A percentile compares a stretch with the other conserved stretches of the same genome.
These are phyloP conservation scores for Fusarium pseudocircinatum DNA, from an alignment of 2,329 filamentous ascomycete species.

Conservation along the genomic window DNA sequence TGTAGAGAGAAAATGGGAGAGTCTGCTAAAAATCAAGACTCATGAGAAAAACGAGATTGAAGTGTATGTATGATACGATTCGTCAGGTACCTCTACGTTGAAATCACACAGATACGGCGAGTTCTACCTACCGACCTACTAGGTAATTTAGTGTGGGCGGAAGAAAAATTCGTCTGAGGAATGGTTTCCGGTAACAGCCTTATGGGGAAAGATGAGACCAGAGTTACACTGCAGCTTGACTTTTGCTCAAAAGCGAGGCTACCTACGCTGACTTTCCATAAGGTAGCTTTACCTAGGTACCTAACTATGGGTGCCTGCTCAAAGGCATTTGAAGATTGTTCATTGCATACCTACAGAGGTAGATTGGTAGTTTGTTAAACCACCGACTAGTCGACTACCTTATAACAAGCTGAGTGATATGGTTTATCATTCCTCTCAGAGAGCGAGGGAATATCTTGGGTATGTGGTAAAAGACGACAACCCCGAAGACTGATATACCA, in stretches of 20 bases:
- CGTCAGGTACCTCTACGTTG: slow-evolving; percentile 1
- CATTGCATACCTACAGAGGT: background rate
- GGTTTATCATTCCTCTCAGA: background rate
- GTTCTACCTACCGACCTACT: slow-evolving; percentile 3
- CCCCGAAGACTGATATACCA: background rate
- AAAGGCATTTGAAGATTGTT: background rate
- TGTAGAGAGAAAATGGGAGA: background rate
- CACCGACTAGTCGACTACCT: background rate
- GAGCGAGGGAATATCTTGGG: background rate
- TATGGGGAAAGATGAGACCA: slow-evolving; percentile 1
- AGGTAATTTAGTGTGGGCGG: slow-evolving; percentile 31
- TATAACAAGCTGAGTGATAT: background rate
- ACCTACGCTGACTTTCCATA: background rate
- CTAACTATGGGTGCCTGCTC: background rate
- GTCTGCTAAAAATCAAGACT: background rate
- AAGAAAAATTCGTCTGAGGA: slow-evolving; percentile 33
- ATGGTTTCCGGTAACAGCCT: slow-evolving; percentile 15
- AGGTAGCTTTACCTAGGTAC: background rate
- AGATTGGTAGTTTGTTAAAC: background rate
- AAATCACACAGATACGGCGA: background rate
- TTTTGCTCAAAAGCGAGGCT: background rate
- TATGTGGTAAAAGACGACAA: background rate
- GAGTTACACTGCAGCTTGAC: slow-evolving; percentile 19
- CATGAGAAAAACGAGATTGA: slow-evolving; percentile 13
- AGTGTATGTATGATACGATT: slow-evolving; percentile 6